Conservation (phyloP, 257 asterid genomes). For the Fraxinus quadrangulata region DNA sequence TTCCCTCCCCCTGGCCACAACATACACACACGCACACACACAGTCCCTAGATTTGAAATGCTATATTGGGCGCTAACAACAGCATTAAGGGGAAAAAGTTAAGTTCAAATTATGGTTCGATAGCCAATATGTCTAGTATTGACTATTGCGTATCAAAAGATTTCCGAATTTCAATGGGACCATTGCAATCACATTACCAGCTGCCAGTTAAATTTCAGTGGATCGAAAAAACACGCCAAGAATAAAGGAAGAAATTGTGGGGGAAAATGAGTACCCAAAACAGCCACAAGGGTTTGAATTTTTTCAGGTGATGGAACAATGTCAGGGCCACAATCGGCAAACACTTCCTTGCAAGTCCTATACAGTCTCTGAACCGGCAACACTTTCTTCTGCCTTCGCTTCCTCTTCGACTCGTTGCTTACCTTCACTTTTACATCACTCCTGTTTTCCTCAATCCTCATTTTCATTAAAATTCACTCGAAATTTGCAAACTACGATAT, state of each 20-base stretch:
- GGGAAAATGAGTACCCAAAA: conserved; percentile 54
- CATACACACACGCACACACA: no score
- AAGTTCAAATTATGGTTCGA: background rate
- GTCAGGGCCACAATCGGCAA: conserved; percentile 83
- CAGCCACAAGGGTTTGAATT: conserved; percentile 57
- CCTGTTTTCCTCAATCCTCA: conserved; percentile 63
- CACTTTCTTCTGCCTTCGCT: conserved; percentile 43
- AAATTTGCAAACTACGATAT: conserved; percentile 16
- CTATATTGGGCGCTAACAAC: no score
- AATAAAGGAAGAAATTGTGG: background rate
- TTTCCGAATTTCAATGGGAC: background rate
- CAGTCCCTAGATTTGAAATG: no score
- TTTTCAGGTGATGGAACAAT: conserved; percentile 74
- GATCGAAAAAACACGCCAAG: background rate
- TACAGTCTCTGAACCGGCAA: conserved; percentile 68
- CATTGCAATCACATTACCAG: background rate
- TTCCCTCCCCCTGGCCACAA: no score
- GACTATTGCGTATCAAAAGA: background rate
- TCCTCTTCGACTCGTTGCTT: conserved; percentile 51
- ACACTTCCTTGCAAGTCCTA: conserved; percentile 69
- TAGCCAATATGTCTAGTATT: background rate
- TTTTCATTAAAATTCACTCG: conserved; percentile 35
- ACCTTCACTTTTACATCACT: conserved; percentile 51
- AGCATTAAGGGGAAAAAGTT: no score
- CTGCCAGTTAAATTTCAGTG: background rate